Base-by-base conservation (phyloP, 129 eudicot species). In the Centella asiatica region DNA sequence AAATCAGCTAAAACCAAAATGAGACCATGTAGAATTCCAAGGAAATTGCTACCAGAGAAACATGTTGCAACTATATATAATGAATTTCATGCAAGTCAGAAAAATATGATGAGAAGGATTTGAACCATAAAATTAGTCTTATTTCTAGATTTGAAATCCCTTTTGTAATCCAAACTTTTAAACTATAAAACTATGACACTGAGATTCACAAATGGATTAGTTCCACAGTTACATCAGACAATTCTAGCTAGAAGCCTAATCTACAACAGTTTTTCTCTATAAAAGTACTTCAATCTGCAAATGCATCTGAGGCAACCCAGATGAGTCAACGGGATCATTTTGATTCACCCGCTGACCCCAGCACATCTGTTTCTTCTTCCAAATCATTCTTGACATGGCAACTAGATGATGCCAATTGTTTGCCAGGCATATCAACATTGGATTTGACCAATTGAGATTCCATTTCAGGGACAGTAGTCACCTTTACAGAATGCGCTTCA, bases 301-400 rank as follows among this genome's bases (percentile, higher is more conserved):
- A 9, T 60, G 57, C 44, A 46, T 57, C 31, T 33, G 63, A 33
- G 67, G 32, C 44, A 59, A 60, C 64, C 72, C 55, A 48, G 54
- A 50, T 57, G 69, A 57, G 62, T 63, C 77, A 57, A 29, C 61
- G 55, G 57, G 47, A 67, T 62, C n/a, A n/a, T n/a, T 33, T 19
- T 60, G 42, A 46, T 71, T 42, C 34, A 64, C 60, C 36, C n/a
- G 29, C 67, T 15, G 60, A 59, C 56, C 55, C 52, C 23, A 48
- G 54, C 64, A 15, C 25, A 54, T 54, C 15, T 20, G 46, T 26
- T 15, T 25, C n/a, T 32, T 27, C 57, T 26, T n/a, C 23, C 39
- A 20, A 51, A 69, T 65, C 62, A 69, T 66, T 70, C 47, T 42
- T 13, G 4, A 42, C 47, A 42, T 15, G 47, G 62, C 31, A 19